Evolutionary conservation across 2,329 filamentous ascomycete genomes (phyloP).

Genomic region (Raffaelea deltoideospora): DNA sequence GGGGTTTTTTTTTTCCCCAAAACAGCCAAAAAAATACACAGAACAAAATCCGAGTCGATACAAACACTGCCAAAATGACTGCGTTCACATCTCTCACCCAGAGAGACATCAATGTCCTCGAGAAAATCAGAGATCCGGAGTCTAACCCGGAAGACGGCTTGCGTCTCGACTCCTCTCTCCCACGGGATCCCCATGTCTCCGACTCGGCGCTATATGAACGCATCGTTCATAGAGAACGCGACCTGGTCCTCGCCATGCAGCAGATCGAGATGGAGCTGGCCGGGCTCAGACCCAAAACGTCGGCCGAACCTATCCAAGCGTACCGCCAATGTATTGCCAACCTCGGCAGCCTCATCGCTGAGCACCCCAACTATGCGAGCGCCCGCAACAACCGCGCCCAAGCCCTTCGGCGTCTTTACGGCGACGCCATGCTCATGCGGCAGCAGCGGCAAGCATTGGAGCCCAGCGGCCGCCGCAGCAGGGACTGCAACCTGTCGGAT

Average conservation of each 20-base stretch:
- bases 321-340: constrained; percentile 32
- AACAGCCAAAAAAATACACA: too few relatives aligned
- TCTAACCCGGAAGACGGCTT: constrained; percentile 38
- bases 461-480: background rate
- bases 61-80: too few relatives aligned
- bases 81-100: constrained; percentile 29
- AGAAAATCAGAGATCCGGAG: constrained; percentile 54
- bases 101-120: constrained; percentile 46
- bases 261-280: constrained; percentile 37
- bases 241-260: constrained; percentile 39
- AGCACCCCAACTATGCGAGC: constrained; percentile 52
- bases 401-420: constrained; percentile 44
- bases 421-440: constrained; percentile 39
- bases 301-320: constrained; percentile 21
- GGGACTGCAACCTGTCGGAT: constrained; percentile 10
- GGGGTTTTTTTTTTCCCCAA: too few relatives aligned
- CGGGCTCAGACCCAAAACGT: constrained; percentile 19
- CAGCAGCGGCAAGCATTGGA: constrained; percentile 1
- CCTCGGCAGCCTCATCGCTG: constrained; percentile 39
- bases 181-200: constrained; percentile 41
- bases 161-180: constrained; percentile 37
- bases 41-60: too few relatives aligned
- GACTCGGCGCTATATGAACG: constrained; percentile 34
- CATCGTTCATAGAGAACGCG: constrained; percentile 33
- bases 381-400: constrained; percentile 64